phyloP scores from a whole-genome alignment of 1,139 yeast species.

The Saccharomycopsis hybrid region DNA sequence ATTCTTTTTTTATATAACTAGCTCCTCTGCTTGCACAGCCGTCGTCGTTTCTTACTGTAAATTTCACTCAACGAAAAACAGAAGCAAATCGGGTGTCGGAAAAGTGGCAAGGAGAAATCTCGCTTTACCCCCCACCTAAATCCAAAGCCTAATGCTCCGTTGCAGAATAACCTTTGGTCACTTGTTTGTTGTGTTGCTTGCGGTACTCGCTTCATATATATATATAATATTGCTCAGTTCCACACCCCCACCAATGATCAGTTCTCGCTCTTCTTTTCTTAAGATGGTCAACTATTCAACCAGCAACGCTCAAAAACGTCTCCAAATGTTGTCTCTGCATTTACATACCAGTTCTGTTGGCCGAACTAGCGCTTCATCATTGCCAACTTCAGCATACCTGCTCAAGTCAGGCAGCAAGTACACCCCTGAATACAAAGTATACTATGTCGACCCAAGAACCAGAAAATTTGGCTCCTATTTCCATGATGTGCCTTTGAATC shows the following conservation, averaged over 20 bases:
- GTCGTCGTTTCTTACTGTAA: no score
- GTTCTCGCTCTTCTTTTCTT: neutral
- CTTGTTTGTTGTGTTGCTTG: no score
- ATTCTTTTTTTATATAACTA: no score
- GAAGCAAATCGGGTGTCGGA: no score
- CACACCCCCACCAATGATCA: neutral
- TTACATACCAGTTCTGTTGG: neutral
- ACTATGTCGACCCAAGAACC: constrained; percentile 23
- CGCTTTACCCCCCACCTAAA: no score
- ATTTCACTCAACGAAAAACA: no score
- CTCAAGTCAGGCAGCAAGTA: constrained; percentile 16
- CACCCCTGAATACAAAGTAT: constrained; percentile 16
- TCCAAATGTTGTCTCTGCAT: neutral
- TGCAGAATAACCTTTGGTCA: no score
- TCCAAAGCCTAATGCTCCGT: no score
- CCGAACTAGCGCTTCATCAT: neutral
- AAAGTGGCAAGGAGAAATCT: no score
- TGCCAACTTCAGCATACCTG: neutral
- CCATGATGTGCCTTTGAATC: constrained; percentile 83
- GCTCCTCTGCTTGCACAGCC: no score
- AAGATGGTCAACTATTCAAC: neutral
- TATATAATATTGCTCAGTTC: no score
- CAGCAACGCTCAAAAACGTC: neutral
- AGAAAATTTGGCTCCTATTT: constrained; percentile 65
- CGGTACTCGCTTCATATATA: no score